Percentiles rank a stretch among this genome's conserved stretches.
phyloP scores from a whole-genome alignment of 2,329 filamentous ascomycete genomes.

The Sporothrix curviconia region DNA sequence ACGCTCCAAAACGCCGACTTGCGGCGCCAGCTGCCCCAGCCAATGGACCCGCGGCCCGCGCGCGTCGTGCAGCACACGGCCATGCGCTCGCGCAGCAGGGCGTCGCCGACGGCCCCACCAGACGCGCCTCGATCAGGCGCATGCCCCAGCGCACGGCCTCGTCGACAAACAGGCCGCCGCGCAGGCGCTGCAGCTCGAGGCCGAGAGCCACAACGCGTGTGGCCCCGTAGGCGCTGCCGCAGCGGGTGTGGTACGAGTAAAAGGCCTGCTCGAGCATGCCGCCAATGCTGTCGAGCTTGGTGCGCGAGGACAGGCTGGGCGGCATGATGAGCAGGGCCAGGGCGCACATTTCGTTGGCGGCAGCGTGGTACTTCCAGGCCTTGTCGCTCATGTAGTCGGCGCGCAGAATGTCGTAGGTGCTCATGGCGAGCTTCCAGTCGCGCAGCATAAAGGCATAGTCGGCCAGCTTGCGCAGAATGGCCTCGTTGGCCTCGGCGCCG shows the following conservation, averaged over 20 bases:
- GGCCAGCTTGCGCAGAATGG: slow-evolving; percentile 83
- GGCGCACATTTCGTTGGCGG: slow-evolving; percentile 90
- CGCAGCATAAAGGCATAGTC: slow-evolving; percentile 96
- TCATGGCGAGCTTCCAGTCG: slow-evolving; percentile 88
- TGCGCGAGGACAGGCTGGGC: slow-evolving; percentile 64
- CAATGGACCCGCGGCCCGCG: slow-evolving; percentile 58
- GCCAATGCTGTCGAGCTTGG: slow-evolving; percentile 72
- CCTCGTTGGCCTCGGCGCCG: slow-evolving; percentile 74
- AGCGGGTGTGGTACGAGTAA: slow-evolving; percentile 88
- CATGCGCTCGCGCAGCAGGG: slow-evolving; percentile 78
- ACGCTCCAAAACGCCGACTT: slow-evolving; percentile 90
- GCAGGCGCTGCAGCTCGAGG: slow-evolving; percentile 73
- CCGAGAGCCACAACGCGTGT: slow-evolving; percentile 68
- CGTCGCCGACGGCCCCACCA: slow-evolving; percentile 72
- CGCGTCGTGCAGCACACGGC: slow-evolving; percentile 76
- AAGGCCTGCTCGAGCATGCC: slow-evolving; percentile 82
- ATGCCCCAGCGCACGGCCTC: slow-evolving; percentile 82
- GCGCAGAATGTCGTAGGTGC: slow-evolving; percentile 83
- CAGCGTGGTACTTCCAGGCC: slow-evolving; percentile 92
- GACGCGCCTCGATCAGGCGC: slow-evolving; percentile 67
- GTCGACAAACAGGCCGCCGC: slow-evolving; percentile 74
- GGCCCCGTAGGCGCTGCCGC: slow-evolving; percentile 70
- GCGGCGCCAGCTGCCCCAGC: slow-evolving; percentile 64
- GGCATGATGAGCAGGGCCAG: slow-evolving; percentile 75
- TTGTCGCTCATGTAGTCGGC: slow-evolving; percentile 92